Evolutionary conservation across 768 basidiomycete genomes (phyloP), one percentile per base, ranked within the genome.

Genomic region (Tulasnella sp.): DNA sequence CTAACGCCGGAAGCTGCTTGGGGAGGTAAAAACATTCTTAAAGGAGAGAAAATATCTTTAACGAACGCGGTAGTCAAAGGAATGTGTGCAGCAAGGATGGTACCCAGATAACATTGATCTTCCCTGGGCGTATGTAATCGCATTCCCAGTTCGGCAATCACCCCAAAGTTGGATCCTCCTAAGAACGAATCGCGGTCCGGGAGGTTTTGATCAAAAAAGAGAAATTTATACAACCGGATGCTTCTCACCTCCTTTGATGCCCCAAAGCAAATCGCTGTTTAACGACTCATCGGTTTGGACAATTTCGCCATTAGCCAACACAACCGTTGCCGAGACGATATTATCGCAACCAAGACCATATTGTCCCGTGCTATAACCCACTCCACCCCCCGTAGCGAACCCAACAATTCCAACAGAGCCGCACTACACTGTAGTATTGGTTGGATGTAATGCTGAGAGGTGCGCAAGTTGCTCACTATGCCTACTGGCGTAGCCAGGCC

Each of bases 111-210:
- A 43, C 53, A 61, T 32, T 19, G 30, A 9, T 61, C 59, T 9
- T 32, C 24, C 11, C 51, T 51, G 23, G 53, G 59, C 26, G 26
- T 30, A 10, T 54, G 51, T 41, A 61, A 21, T 38, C 43, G 41
- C 24, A 53, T 38, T 13, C 42, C 59, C 1, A 61, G 21, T 38
- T 61, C 59, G 24, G 24, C 45, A 24, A 59, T 42, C 4, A 51
- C 48, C 11, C 58, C 58, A 27, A 59, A 59, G 29, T 59, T 59
- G 7, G 59, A 61, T 4, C 59, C 59, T 5, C 59, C 58, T 48
- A 11, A 19, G 27, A 43, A 30, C 30, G 3, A 38, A 26, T n/a
- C n/a, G n/a, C n/a, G n/a, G n/a, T n/a, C n/a, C n/a, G n/a, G n/a
- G n/a, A n/a, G n/a, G n/a, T n/a, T 38, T 5, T 38, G 15, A 38